Evolutionary conservation across 2,329 filamentous ascomycete species (phyloP).

Genomic region (Diaporthe velutina): DNA sequence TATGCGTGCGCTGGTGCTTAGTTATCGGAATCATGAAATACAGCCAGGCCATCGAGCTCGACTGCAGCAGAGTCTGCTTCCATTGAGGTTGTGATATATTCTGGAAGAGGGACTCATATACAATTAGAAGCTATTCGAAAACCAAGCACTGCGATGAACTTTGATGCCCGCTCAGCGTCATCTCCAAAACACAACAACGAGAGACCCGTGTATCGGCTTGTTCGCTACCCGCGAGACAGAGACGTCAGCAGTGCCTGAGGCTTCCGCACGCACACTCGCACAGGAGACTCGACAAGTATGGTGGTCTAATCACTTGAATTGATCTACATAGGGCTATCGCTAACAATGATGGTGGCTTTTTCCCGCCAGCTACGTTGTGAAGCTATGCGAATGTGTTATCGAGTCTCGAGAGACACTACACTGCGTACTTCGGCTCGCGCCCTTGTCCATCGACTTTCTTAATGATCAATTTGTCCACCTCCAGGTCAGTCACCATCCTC

Average conservation of each 20-base stretch:
- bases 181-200: too few species aligned
- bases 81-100: not conserved
- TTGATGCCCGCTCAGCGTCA: too few species aligned
- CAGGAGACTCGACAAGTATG: not conserved
- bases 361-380: too few species aligned
- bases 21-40: not conserved
- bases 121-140: not conserved
- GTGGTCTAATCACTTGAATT: not conserved
- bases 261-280: not conserved
- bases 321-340: not conserved
- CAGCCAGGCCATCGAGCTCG: not conserved
- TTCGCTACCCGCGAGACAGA: too few species aligned
- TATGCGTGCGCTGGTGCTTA: too few species aligned
- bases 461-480: slow-evolving; percentile 11
- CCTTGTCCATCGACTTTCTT: slow-evolving; percentile 1
- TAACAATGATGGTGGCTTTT: too few species aligned
- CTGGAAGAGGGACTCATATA: not conserved
- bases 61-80: not conserved
- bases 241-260: too few species aligned
- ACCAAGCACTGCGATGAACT: too few species aligned
- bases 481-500: slow-evolving; percentile 26
- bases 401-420: not conserved
- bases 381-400: too few species aligned
- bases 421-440: not conserved
- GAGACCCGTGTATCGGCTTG: too few species aligned